Evolutionary conservation across 495 filamentous ascomycete species (phyloP), one percentile per base, ranked within the genome.

Genomic region (Hypoxylon fuscum): DNA sequence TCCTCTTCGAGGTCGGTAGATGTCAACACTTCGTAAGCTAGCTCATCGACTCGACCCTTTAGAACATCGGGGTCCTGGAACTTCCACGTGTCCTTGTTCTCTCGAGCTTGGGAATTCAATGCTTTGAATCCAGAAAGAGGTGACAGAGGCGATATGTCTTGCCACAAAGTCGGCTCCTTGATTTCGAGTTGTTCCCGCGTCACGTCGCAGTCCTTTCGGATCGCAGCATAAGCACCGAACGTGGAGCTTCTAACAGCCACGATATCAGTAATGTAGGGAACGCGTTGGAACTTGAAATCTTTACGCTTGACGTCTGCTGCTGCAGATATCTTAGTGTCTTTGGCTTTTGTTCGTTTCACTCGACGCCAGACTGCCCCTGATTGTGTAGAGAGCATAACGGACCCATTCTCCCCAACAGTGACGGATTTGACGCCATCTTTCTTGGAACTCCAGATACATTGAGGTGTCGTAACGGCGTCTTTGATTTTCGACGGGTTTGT

Each of bases 301-400:
- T 90, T 91, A n/a, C 81, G 77, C 69, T 82, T 87, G 40, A 78
- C 72, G 18, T 85, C 87, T 5, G 68, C 72, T 9, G 59, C 60
- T 1, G 72, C 66, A n/a, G 83, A 75, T 3, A 79, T 76, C 47
- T 78, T 84, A 0, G 87, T 81, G 67, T 91, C 87, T 67, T 96
- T 96, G 57, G 85, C 84, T 58, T 93, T 94, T 7, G 83, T 79
- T 62, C 96, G 83, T 66, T 90, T 92, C 53, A 91, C 83, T 42
- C 94, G 87, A 52, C 83, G 86, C 93, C 93, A 98, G 1, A 97
- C 93, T 40, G 90, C 93, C 5, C 95, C 95, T 31, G 91, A 92
- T 54, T 91, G 82, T 1, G 95, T 98, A 64, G 91, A 93, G 55
- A 98, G 86, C 55, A 98, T 96, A 57, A 98, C 91, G 2, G 93